Conservation (phyloP, 257 asterid genomes). For the Fraxinus anomala region DNA sequence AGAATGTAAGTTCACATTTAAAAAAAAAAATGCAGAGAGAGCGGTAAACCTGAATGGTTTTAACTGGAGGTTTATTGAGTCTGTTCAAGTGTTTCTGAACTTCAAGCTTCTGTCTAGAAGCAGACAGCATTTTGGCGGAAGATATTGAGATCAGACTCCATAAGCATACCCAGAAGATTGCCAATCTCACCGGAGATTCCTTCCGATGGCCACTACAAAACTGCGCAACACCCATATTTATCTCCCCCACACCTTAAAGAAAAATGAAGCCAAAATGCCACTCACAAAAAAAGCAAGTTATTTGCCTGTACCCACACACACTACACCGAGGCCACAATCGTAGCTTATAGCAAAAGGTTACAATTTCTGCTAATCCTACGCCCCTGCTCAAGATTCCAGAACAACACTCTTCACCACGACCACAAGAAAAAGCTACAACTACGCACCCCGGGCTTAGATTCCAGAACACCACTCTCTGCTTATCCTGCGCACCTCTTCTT, state of each 20-base stretch:
- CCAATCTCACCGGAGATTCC: conserved; percentile 9
- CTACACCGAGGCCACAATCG: conserved; percentile 15
- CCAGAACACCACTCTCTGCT: not conserved
- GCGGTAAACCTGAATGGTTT: conserved; percentile 60
- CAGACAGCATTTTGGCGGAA: conserved; percentile 48
- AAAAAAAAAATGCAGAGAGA: not conserved
- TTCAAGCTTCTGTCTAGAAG: conserved; percentile 57
- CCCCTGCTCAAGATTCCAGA: conserved; percentile 25
- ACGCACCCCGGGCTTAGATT: too few relatives aligned
- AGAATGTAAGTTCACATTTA: not conserved
- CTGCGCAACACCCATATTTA: conserved; percentile 37
- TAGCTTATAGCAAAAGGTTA: not conserved
- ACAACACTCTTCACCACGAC: conserved; percentile 11
- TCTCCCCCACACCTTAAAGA: not conserved
- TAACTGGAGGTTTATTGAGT: conserved; percentile 67
- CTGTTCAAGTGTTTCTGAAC: conserved; percentile 69
- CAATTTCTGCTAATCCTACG: conserved; percentile 39
- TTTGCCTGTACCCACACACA: not conserved
- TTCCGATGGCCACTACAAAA: conserved; percentile 38
- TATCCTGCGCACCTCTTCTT: not conserved
- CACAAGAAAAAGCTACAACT: not conserved
- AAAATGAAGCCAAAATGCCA: conserved; percentile 20
- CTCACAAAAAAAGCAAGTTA: conserved; percentile 23
- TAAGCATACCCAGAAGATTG: conserved; percentile 40
- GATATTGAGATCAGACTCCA: conserved; percentile 46